Conservation (phyloP, 495 filamentous ascomycete species). For the Hypoxylon cercidicola region DNA sequence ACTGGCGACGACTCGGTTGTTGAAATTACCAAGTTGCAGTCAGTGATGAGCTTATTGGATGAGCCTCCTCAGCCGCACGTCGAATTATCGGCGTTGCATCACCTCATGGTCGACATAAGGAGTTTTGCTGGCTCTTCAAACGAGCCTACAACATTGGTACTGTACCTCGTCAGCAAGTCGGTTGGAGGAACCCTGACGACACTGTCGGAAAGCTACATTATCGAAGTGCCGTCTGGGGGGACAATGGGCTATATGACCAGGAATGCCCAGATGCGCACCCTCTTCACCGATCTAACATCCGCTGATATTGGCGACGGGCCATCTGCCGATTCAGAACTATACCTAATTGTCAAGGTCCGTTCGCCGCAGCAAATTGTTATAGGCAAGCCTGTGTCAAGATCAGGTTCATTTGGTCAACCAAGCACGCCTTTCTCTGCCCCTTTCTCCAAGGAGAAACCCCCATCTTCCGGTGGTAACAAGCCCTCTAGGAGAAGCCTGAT, state of each 20-base stretch:
- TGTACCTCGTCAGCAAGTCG: slow-evolving; percentile 80
- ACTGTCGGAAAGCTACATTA: slow-evolving; percentile 82
- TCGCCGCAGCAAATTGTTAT: slow-evolving; percentile 65
- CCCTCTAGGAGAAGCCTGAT: slow-evolving; percentile 82
- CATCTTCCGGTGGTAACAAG: slow-evolving; percentile 59
- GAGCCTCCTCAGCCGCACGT: slow-evolving; percentile 71
- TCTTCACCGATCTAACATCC: slow-evolving; percentile 86
- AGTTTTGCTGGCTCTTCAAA: slow-evolving; percentile 77
- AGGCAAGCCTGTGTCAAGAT: slow-evolving; percentile 58
- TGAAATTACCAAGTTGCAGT: slow-evolving; percentile 89
- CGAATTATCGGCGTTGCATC: slow-evolving; percentile 80
- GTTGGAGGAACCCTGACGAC: slow-evolving; percentile 69
- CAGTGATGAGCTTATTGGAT: slow-evolving; percentile 93
- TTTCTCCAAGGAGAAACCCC: slow-evolving; percentile 56
- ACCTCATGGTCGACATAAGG: slow-evolving; percentile 86
- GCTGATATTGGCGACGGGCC: slow-evolving; percentile 84
- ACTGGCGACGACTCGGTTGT: slow-evolving; percentile 94
- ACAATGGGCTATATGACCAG: slow-evolving; percentile 67
- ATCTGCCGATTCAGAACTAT: slow-evolving; percentile 73
- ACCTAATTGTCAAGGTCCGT: slow-evolving; percentile 84
- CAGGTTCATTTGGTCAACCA: slow-evolving; percentile 51
- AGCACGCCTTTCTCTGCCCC: slow-evolving; percentile 49
- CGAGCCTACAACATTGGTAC: slow-evolving; percentile 76
- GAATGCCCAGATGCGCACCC: slow-evolving; percentile 76
- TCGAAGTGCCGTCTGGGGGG: slow-evolving; percentile 81